Percentiles rank a stretch among this genome's conserved stretches.
Evolutionary conservation across 192 early-diverging fungal species (phyloP).

Genomic region (Umbelopsis sp.): DNA sequence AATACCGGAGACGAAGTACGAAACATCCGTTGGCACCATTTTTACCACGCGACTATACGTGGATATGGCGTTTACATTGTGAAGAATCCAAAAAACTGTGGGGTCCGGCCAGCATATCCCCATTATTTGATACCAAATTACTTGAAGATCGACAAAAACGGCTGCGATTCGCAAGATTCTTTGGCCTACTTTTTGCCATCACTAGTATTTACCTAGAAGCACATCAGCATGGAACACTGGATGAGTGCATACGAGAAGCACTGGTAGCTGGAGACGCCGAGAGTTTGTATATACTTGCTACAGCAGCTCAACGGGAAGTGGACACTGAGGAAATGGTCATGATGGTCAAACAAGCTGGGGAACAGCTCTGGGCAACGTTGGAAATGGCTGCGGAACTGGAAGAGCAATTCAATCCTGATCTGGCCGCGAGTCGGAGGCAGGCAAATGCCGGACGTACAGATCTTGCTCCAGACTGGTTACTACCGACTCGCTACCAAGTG

Average conservation of each 20-base stretch:
- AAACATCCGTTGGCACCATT: slow-evolving; percentile 41
- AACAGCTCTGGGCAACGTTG: slow-evolving; percentile 31
- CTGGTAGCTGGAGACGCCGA: slow-evolving; percentile 38
- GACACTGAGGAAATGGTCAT: slow-evolving; percentile 35
- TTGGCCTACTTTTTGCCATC: slow-evolving; percentile 35
- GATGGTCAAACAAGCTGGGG: slow-evolving; percentile 35
- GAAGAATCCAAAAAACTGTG: neutral
- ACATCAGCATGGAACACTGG: slow-evolving; percentile 37
- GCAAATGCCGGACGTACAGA: neutral
- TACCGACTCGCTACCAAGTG: slow-evolving; percentile 37
- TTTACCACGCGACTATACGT: slow-evolving; percentile 38
- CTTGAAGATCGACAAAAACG: neutral
- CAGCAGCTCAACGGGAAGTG: slow-evolving; percentile 25
- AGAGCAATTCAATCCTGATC: slow-evolving; percentile 2
- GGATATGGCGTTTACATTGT: slow-evolving; percentile 35
- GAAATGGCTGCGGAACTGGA: slow-evolving; percentile 23
- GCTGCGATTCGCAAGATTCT: slow-evolving; percentile 33
- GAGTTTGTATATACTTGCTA: slow-evolving; percentile 25
- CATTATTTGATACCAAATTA: neutral
- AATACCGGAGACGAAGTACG: slow-evolving; percentile 42
- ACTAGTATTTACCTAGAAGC: slow-evolving; percentile 39
- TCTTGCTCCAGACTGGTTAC: slow-evolving; percentile 36
- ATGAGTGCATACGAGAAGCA: slow-evolving; percentile 39
- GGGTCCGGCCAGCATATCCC: neutral
- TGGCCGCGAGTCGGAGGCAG: neutral